Evolutionary conservation across 2,329 filamentous ascomycete species (phyloP).

Genomic region (Clathrospora elynae): DNA sequence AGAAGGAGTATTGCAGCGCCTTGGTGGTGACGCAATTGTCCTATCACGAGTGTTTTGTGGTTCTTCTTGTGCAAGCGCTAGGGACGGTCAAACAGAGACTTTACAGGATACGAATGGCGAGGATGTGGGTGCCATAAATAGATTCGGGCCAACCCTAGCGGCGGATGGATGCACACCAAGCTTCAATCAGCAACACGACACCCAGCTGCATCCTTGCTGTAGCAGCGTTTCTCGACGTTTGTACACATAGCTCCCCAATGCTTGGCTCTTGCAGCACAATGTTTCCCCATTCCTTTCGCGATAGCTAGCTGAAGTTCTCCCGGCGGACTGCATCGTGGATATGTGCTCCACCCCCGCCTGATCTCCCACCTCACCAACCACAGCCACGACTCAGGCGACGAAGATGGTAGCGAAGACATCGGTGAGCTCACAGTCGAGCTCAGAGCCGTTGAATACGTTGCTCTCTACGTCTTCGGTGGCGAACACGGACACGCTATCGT

Average conservation of each 20-base stretch:
- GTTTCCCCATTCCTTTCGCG: too few species aligned
- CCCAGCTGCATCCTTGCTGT: not conserved
- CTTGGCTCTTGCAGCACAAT: too few species aligned
- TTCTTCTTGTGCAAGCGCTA: too few species aligned
- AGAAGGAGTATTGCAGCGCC: not conserved
- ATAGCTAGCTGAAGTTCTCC: too few species aligned
- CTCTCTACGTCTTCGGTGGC: slow-evolving; percentile 41
- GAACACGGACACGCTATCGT: slow-evolving; percentile 37
- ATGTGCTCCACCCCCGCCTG: slow-evolving; percentile 1
- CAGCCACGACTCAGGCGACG: slow-evolving; percentile 8
- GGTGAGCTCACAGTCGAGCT: slow-evolving; percentile 25
- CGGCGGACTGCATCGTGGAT: too few species aligned
- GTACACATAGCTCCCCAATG: too few species aligned
- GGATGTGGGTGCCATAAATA: not conserved
- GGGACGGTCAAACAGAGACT: not conserved
- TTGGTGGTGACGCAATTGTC: not conserved
- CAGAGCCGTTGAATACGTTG: slow-evolving; percentile 33
- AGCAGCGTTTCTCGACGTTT: too few species aligned
- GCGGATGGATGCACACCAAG: not conserved
- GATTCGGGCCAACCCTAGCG: not conserved
- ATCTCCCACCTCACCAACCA: slow-evolving; percentile 15
- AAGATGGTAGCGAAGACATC: too few species aligned
- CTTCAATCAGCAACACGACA: not conserved
- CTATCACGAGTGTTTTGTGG: not conserved
- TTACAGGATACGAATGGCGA: not conserved